Conservation (phyloP, 2,329 filamentous ascomycete genomes). For the Coniochaeta sp. region DNA sequence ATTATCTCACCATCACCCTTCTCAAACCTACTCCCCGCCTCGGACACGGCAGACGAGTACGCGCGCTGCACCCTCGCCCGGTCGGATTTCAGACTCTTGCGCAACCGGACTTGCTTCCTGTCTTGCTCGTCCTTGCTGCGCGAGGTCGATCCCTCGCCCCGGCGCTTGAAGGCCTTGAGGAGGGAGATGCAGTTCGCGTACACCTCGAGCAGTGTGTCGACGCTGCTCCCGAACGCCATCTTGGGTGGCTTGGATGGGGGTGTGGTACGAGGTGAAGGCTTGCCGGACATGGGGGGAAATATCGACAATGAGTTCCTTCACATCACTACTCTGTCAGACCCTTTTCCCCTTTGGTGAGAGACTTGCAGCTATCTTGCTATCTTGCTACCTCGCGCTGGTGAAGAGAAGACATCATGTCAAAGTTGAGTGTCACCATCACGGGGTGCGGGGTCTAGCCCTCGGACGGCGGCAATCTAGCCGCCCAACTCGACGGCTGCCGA, state of each 20-base stretch:
- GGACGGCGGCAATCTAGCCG: not conserved
- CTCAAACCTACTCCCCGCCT: conserved; percentile 33
- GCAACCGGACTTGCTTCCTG: conserved; percentile 22
- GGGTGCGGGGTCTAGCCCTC: too few species aligned
- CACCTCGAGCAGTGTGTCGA: conserved; percentile 37
- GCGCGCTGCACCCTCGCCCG: conserved; percentile 32
- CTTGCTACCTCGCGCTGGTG: too few species aligned
- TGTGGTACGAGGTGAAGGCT: not conserved
- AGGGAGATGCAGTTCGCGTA: conserved; percentile 39
- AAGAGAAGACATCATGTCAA: too few species aligned
- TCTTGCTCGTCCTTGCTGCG: conserved; percentile 6
- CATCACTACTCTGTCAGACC: too few species aligned
- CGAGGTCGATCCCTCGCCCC: conserved; percentile 6
- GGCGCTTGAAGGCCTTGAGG: conserved; percentile 26
- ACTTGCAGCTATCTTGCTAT: too few species aligned
- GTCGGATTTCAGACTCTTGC: conserved; percentile 29
- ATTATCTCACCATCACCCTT: conserved; percentile 38
- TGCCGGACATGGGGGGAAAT: not conserved
- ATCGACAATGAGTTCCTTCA: not conserved
- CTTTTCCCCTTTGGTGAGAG: too few species aligned
- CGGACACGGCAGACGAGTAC: conserved; percentile 33
- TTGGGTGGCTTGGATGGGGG: not conserved
- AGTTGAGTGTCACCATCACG: too few species aligned
- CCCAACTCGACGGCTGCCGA: not conserved
- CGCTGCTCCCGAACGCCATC: conserved; percentile 35